Evolutionary conservation across 192 early-diverging fungal species (phyloP).

Genomic region (Pilaira anomala): DNA sequence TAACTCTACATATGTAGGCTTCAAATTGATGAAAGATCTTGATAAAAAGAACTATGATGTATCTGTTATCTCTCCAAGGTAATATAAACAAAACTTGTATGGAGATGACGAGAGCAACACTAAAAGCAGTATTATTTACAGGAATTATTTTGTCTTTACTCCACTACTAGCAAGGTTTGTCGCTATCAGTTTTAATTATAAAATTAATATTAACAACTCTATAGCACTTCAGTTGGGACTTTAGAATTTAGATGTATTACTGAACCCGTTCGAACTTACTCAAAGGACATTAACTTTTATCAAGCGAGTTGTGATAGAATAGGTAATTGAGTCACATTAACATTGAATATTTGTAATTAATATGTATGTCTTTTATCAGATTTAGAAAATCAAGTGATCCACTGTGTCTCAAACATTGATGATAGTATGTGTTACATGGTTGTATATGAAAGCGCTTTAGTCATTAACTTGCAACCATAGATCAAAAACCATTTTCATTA

Average conservation of each 20-base stretch:
- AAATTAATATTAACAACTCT: neutral
- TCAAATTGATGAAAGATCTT: conserved; percentile 68
- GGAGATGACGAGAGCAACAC: neutral
- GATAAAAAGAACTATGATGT: conserved; percentile 67
- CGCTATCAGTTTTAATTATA: neutral
- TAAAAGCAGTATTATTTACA: conserved; percentile 18
- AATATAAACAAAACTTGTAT: neutral
- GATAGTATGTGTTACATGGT: conserved; percentile 24
- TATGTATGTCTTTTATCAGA: conserved; percentile 24
- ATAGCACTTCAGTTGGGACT: conserved; percentile 78
- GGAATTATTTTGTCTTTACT: conserved; percentile 86
- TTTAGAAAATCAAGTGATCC: conserved; percentile 38
- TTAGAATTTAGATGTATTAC: conserved; percentile 84
- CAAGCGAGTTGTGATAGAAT: conserved; percentile 60
- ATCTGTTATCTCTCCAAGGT: conserved; percentile 76
- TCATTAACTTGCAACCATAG: neutral
- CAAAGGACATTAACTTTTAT: conserved; percentile 58
- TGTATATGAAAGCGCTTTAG: neutral
- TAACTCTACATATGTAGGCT: conserved; percentile 54
- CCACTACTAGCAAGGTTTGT: conserved; percentile 67
- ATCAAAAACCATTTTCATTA: conserved; percentile 46
- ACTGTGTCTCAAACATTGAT: conserved; percentile 40
- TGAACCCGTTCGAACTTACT: conserved; percentile 70
- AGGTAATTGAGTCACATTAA: conserved; percentile 17
- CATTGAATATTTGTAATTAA: neutral